Percentiles rank a stretch among this genome's conserved stretches.
Evolutionary conservation across 495 filamentous ascomycete species (phyloP).

Genomic region (Aspergillus cavernicola): DNA sequence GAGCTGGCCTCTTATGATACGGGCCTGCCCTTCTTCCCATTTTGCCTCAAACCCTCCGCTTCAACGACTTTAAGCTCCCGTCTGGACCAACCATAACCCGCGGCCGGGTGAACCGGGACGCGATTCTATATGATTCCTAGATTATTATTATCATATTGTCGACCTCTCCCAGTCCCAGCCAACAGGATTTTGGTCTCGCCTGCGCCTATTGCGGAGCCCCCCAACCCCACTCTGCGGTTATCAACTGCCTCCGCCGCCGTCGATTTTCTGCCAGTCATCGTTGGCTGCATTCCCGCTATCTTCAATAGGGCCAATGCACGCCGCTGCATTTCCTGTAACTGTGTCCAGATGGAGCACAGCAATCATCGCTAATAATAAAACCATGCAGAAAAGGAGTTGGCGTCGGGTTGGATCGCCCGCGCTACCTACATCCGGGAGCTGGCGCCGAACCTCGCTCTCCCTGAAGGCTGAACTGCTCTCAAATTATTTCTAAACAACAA

Average conservation of each 20-base stretch:
- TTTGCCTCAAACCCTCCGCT: background rate
- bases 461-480: background rate
- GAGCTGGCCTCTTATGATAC: conserved; percentile 2
- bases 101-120: background rate
- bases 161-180: conserved; percentile 22
- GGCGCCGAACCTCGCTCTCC: conserved; percentile 29
- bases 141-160: conserved; percentile 12
- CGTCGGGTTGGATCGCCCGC: conserved; percentile 22
- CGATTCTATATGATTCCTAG: conserved; percentile 9
- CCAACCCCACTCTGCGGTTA: conserved; percentile 26
- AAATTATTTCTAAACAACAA: conserved; percentile 2
- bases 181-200: conserved; percentile 23
- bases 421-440: conserved; percentile 21
- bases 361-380: conserved; percentile 9
- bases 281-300: conserved; percentile 22
- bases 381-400: conserved; percentile 10
- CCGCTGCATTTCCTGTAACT: conserved; percentile 14
- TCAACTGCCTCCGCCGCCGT: conserved; percentile 22
- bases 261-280: conserved; percentile 25
- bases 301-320: conserved; percentile 24
- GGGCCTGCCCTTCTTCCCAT: background rate
- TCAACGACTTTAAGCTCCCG: background rate
- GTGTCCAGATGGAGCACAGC: conserved; percentile 10
- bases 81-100: conserved; percentile 1
- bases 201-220: conserved; percentile 25